Percentiles rank a stretch among this genome's conserved stretches.
These are phyloP conservation scores for Pichia cephalocereana DNA, from an alignment of 805 yeast genomes.

Conservation along the genomic window DNA sequence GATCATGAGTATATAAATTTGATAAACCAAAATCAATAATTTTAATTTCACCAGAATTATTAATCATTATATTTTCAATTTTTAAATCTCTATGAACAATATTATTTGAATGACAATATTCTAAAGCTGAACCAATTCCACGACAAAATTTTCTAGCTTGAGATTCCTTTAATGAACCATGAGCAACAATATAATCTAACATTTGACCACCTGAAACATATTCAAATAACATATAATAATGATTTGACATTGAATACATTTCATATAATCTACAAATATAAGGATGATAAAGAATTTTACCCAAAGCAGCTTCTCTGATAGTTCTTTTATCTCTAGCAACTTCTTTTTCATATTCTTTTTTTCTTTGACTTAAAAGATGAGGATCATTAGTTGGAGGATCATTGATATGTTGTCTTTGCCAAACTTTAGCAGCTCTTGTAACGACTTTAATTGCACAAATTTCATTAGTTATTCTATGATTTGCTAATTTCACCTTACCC, in stretches of 20 bases:
- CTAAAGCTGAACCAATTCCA: slow-evolving; percentile 88
- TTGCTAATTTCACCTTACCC: slow-evolving; percentile 97
- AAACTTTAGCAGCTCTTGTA: slow-evolving; percentile 76
- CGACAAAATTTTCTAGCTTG: slow-evolving; percentile 93
- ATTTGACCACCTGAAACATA: slow-evolving; percentile 96
- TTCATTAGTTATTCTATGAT: slow-evolving; percentile 70
- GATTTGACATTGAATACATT: slow-evolving; percentile 93
- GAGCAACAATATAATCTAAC: slow-evolving; percentile 94
- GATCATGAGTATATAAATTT: slow-evolving; percentile 65
- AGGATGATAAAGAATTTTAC: slow-evolving; percentile 83
- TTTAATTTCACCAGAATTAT: slow-evolving; percentile 87
- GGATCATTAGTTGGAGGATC: slow-evolving; percentile 58
- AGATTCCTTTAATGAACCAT: slow-evolving; percentile 87
- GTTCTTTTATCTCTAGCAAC: slow-evolving; percentile 87
- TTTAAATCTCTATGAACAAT: slow-evolving; percentile 96
- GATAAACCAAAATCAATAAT: slow-evolving; percentile 95
- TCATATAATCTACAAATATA: slow-evolving; percentile 87
- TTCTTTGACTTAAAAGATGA: slow-evolving; percentile 48
- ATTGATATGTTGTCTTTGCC: slow-evolving; percentile 60
- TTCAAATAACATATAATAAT: slow-evolving; percentile 94
- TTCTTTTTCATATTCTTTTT: slow-evolving; percentile 71
- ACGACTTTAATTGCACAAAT: slow-evolving; percentile 90
- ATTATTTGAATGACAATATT: slow-evolving; percentile 87
- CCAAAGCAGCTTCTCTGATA: slow-evolving; percentile 90
- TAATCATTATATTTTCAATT: slow-evolving; percentile 92